Conservation (phyloP, 306 rosid species). For the Begonia fuchsioides region DNA sequence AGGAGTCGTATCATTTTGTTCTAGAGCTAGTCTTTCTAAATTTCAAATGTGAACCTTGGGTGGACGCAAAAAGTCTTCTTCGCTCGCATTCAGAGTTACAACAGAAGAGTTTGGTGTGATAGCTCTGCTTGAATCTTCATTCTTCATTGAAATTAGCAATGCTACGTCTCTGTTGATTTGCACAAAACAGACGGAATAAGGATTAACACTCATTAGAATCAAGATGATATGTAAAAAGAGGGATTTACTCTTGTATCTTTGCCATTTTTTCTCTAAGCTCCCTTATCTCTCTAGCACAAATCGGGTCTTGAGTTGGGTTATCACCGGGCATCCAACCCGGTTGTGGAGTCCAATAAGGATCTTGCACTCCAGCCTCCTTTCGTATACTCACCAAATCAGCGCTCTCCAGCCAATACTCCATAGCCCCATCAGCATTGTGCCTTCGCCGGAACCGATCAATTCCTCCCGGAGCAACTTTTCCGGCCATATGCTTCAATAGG, state of each 20-base stretch:
- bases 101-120: constrained; percentile 23
- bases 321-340: constrained; percentile 82
- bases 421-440: constrained; percentile 78
- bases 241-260: constrained; percentile 32
- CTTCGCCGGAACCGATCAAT: constrained; percentile 56
- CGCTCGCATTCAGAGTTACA: constrained; percentile 21
- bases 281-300: constrained; percentile 29
- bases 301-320: constrained; percentile 42
- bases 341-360: constrained; percentile 82
- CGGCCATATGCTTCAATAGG: constrained; percentile 89
- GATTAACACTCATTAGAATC: not conserved
- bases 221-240: not conserved
- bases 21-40: too few relatives aligned
- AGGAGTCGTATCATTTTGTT: too few relatives aligned
- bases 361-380: constrained; percentile 63
- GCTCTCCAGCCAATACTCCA: constrained; percentile 91
- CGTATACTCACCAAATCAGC: constrained; percentile 58
- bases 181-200: not conserved
- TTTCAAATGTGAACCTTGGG: constrained; percentile 27
- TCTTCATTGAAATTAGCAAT: constrained; percentile 24
- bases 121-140: constrained; percentile 22
- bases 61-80: constrained; percentile 16
- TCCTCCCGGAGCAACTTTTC: constrained; percentile 78
- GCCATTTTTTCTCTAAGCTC: constrained; percentile 46
- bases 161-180: constrained; percentile 23